Percentiles rank a stretch among this genome's conserved stretches.
These are phyloP conservation scores for Amylocystis lapponica DNA, from an alignment of 768 basidiomycete species.

Conservation along the genomic window DNA sequence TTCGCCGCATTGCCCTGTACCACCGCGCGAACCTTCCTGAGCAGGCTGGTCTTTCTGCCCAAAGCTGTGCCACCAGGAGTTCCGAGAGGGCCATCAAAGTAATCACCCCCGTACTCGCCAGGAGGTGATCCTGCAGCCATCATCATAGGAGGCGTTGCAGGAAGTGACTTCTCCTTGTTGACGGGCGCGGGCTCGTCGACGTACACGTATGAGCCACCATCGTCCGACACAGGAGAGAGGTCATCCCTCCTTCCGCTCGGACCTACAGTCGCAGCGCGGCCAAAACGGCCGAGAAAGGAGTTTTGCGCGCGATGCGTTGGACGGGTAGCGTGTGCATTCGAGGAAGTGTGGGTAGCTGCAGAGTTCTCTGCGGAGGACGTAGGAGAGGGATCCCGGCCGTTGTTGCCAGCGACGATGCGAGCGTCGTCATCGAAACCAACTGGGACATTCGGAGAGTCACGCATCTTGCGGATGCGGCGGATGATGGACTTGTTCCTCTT, in stretches of 20 bases:
- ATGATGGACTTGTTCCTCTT: slow-evolving; percentile 80
- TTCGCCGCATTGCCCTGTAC: slow-evolving; percentile 59
- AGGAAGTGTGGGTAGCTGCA: slow-evolving; percentile 7
- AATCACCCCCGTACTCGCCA: slow-evolving; percentile 32
- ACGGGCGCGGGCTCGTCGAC: slow-evolving; percentile 44
- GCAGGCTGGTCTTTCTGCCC: slow-evolving; percentile 69
- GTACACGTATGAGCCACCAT: slow-evolving; percentile 64
- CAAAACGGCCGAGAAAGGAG: slow-evolving; percentile 74
- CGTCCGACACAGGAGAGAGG: slow-evolving; percentile 25
- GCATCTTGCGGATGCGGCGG: slow-evolving; percentile 86
- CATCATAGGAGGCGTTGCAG: slow-evolving; percentile 36
- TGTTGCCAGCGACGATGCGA: too few species aligned
- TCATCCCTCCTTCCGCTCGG: slow-evolving; percentile 32
- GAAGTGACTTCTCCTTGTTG: slow-evolving; percentile 48
- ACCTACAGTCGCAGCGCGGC: slow-evolving; percentile 29
- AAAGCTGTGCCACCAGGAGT: slow-evolving; percentile 36
- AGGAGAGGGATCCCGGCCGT: slow-evolving; percentile 38
- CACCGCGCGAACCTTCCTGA: slow-evolving; percentile 74
- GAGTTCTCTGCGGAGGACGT: slow-evolving; percentile 34
- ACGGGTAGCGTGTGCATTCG: slow-evolving; percentile 24
- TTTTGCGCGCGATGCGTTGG: slow-evolving; percentile 71
- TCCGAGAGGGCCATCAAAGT: slow-evolving; percentile 41
- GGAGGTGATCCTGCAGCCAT: slow-evolving; percentile 19
- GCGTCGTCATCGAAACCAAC: slow-evolving; percentile 39
- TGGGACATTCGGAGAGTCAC: slow-evolving; percentile 79